Evolutionary conservation across 208 protist species (phyloP).

Genomic region (Trypanosoma brucei): DNA sequence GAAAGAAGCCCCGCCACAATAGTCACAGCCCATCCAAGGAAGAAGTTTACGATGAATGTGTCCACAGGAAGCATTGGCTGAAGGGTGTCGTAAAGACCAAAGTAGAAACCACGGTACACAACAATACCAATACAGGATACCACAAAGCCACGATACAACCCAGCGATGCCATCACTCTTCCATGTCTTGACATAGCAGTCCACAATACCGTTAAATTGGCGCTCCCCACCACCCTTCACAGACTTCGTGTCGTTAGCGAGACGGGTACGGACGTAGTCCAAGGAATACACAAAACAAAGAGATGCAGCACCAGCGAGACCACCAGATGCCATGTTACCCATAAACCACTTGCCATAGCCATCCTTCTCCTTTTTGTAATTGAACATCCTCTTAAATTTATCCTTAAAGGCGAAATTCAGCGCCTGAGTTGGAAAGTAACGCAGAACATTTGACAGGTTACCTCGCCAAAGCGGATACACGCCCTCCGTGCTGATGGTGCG

Average conservation of each 20-base stretch:
- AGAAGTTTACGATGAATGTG: conserved; percentile 69
- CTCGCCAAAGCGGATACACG: conserved; percentile 94
- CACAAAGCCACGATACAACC: conserved; percentile 96
- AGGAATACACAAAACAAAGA: conserved; percentile 95
- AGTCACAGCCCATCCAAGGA: conserved; percentile 68
- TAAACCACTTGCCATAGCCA: conserved; percentile 85
- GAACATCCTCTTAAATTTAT: conserved; percentile 94
- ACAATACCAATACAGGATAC: conserved; percentile 95
- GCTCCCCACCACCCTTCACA: conserved; percentile 74
- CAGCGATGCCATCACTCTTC: conserved; percentile 64
- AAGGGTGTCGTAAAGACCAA: conserved; percentile 94
- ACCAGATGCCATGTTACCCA: conserved; percentile 94
- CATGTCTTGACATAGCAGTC: conserved; percentile 93
- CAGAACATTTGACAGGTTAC: conserved; percentile 96
- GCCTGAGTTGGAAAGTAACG: conserved; percentile 98
- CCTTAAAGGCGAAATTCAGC: conserved; percentile 98
- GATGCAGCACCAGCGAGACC: conserved; percentile 95
- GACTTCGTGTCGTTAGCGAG: conserved; percentile 90
- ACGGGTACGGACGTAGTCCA: conserved; percentile 97
- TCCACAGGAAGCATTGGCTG: conserved; percentile 64
- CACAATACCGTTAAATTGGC: conserved; percentile 94
- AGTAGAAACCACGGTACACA: conserved; percentile 96
- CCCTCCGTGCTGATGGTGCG: conserved; percentile 93
- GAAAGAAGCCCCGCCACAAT: conserved; percentile 67
- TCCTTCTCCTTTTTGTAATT: conserved; percentile 82